Evolutionary conservation across 2,329 filamentous ascomycete genomes (phyloP).

Genomic region (Magnaporthiopsis rhizophila): DNA sequence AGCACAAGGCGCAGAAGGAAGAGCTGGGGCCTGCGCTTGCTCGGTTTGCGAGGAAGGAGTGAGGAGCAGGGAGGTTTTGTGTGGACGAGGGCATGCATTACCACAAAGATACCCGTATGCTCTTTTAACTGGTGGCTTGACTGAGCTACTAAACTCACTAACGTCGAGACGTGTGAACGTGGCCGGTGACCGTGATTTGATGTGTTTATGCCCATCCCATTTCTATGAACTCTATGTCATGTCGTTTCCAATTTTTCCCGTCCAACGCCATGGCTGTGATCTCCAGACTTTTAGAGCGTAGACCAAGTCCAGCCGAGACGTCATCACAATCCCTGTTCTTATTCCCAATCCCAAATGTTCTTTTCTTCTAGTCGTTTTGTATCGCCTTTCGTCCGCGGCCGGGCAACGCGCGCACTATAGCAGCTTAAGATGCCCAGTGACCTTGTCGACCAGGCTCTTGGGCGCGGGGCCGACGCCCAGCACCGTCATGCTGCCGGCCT

Average conservation of each 20-base stretch:
- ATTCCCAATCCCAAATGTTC: neutral
- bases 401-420: constrained; percentile 38
- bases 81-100: constrained; percentile 5
- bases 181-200: neutral
- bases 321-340: neutral
- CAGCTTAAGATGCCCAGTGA: constrained; percentile 80
- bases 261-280: neutral
- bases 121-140: neutral
- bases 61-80: constrained; percentile 13
- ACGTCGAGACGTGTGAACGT: neutral
- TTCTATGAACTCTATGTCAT: neutral
- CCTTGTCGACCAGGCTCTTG: constrained; percentile 75
- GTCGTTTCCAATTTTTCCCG: neutral
- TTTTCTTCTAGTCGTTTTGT: neutral
- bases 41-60: constrained; percentile 71
- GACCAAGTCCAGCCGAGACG: neutral
- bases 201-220: neutral
- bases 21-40: constrained; percentile 80
- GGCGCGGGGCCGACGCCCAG: constrained; percentile 77
- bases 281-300: neutral
- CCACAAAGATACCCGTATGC: constrained; percentile 19
- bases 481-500: constrained; percentile 84
- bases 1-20: constrained; percentile 54
- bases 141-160: neutral
- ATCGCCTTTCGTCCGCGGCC: no score